phyloP scores from a whole-genome alignment of 176 grass and related monocot genomes.

The Rhynchospora pubera region DNA sequence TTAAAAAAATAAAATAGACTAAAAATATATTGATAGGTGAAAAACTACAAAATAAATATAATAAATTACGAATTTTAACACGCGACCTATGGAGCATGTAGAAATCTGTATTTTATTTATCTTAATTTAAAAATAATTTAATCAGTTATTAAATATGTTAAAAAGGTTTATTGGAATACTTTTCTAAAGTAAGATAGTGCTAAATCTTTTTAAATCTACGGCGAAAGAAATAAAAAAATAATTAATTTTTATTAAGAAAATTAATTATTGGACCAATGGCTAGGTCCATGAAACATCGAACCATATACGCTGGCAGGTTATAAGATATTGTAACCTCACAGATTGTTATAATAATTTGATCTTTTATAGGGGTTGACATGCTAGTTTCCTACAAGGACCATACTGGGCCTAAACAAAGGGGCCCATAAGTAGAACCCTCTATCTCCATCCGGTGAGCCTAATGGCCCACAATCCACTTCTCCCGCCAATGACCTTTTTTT shows the following conservation, averaged over 20 bases:
- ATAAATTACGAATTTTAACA: too few relatives aligned
- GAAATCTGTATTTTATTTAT: too few relatives aligned
- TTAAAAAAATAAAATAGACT: too few relatives aligned
- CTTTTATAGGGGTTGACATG: background rate
- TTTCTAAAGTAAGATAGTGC: too few relatives aligned
- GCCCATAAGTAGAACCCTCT: background rate
- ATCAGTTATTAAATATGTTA: too few relatives aligned
- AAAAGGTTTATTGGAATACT: too few relatives aligned
- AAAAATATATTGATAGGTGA: too few relatives aligned
- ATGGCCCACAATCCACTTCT: constrained; percentile 1
- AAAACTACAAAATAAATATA: too few relatives aligned
- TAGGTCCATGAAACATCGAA: background rate
- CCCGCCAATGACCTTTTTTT: background rate
- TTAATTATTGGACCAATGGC: background rate
- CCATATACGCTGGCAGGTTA: background rate
- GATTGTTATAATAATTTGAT: background rate
- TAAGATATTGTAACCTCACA: background rate
- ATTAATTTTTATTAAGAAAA: background rate
- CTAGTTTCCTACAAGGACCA: background rate
- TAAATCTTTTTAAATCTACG: background rate
- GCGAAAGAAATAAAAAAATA: background rate
- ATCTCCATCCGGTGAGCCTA: background rate
- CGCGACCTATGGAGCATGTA: too few relatives aligned
- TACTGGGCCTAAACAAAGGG: background rate
- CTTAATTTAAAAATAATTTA: too few relatives aligned